Conservation (phyloP, 108 stramenopile genomes). For the Seminavis robusta region DNA sequence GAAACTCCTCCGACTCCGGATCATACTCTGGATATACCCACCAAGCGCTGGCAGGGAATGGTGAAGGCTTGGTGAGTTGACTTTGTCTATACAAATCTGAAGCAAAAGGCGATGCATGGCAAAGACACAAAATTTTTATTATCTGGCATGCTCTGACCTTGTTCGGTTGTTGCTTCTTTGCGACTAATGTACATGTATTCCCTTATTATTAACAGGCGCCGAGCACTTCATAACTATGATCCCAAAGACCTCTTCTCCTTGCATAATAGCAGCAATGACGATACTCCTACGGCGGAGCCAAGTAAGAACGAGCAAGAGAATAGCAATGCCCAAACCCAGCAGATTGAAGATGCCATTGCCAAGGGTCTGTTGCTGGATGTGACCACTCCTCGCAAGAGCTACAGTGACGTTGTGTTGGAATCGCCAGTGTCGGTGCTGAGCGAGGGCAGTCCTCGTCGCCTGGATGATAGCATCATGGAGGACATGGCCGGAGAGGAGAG, state of each 20-base stretch:
- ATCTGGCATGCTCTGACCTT: background rate
- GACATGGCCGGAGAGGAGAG: too few species aligned
- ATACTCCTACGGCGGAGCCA: background rate
- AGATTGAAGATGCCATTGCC: background rate
- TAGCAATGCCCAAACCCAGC: background rate
- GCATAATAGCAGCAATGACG: background rate
- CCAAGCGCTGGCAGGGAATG: slow-evolving; percentile 73
- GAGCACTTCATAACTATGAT: slow-evolving; percentile 77
- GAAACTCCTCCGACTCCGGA: slow-evolving; percentile 77
- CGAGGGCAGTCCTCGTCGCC: background rate
- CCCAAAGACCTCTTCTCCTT: slow-evolving; percentile 48
- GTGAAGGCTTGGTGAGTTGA: slow-evolving; percentile 72
- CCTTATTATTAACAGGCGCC: slow-evolving; percentile 29
- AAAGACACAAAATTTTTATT: background rate
- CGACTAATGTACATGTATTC: slow-evolving; percentile 2
- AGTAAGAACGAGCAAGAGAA: background rate
- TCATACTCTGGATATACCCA: slow-evolving; percentile 65
- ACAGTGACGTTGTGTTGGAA: background rate
- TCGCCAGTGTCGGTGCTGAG: background rate
- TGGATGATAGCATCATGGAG: background rate
- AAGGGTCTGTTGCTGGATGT: background rate
- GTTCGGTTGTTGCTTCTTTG: background rate
- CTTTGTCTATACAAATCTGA: background rate
- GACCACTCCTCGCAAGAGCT: background rate
- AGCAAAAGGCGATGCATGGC: background rate